These are phyloP conservation scores for Gossypium davidsonii DNA, from an alignment of 441 rosid genomes.

Conservation along the genomic window DNA sequence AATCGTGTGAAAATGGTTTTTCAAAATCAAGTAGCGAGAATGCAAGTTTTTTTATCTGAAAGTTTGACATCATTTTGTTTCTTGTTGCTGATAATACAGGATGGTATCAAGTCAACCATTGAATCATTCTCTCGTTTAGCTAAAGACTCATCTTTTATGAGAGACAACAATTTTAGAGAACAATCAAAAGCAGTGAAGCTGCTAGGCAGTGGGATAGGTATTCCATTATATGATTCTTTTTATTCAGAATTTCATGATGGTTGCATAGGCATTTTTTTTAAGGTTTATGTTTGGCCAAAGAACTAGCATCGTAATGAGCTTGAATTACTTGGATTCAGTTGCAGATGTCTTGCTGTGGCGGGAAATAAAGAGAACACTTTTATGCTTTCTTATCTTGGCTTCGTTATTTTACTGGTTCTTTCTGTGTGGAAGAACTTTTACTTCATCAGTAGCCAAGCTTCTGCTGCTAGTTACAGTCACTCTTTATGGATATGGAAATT, in stretches of 20 bases:
- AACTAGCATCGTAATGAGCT: neutral
- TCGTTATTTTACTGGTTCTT: slow-evolving; percentile 71
- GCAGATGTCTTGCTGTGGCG: slow-evolving; percentile 92
- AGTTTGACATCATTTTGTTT: slow-evolving; percentile 5
- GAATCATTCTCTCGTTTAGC: slow-evolving; percentile 57
- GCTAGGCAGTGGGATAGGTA: slow-evolving; percentile 86
- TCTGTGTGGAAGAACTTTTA: slow-evolving; percentile 61
- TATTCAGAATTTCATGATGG: slow-evolving; percentile 3
- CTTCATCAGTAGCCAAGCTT: slow-evolving; percentile 66
- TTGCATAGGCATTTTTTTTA: slow-evolving; percentile 7
- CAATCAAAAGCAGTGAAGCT: slow-evolving; percentile 66
- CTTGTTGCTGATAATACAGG: slow-evolving; percentile 46
- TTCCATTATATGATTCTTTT: slow-evolving; percentile 10
- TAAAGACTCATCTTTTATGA: slow-evolving; percentile 33
- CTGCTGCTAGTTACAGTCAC: slow-evolving; percentile 40
- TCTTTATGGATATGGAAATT: slow-evolving; percentile 51
- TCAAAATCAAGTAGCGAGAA: neutral
- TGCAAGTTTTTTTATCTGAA: slow-evolving; percentile 4
- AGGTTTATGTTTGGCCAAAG: slow-evolving; percentile 13
- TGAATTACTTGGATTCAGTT: slow-evolving; percentile 48
- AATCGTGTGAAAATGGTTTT: slow-evolving; percentile 7
- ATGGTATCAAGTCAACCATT: slow-evolving; percentile 62
- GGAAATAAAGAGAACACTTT: slow-evolving; percentile 73
- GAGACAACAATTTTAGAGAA: slow-evolving; percentile 26
- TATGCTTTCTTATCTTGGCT: slow-evolving; percentile 45